Percentiles rank a stretch among this genome's conserved stretches.
Conservation (phyloP, 164 flowering plant genomes). For the Brasenia schreberi region DNA sequence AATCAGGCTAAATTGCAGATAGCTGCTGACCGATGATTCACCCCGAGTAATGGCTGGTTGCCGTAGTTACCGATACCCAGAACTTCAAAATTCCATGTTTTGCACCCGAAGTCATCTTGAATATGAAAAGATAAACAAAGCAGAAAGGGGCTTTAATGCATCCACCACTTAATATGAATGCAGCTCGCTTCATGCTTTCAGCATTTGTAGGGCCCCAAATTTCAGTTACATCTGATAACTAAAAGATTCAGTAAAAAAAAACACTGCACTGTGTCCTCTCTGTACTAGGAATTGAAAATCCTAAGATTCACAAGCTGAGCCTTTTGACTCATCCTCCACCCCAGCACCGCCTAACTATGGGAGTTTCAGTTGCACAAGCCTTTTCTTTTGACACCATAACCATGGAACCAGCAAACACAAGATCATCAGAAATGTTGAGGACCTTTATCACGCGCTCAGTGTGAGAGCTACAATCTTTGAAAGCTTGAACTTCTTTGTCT, state of each 20-base stretch:
- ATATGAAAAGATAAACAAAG: background rate
- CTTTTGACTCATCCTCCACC: too few species aligned
- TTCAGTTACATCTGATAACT: background rate
- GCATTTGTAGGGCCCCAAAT: background rate
- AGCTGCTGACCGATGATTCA: background rate
- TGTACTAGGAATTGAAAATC: too few species aligned
- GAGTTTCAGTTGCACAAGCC: too few species aligned
- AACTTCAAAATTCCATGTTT: background rate
- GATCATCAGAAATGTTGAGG: background rate
- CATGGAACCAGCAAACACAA: too few species aligned
- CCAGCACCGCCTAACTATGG: too few species aligned
- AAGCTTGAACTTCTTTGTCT: slow-evolving; percentile 58
- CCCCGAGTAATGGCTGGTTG: background rate
- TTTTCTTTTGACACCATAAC: too few species aligned
- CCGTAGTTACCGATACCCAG: background rate
- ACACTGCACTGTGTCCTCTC: too few species aligned
- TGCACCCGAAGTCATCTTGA: background rate
- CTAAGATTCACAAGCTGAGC: too few species aligned
- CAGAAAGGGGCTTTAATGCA: background rate
- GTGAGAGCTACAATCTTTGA: slow-evolving; percentile 53
- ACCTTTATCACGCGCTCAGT: slow-evolving; percentile 47
- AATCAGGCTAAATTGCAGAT: too few species aligned
- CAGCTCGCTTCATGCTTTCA: too few species aligned
- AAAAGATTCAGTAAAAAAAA: too few species aligned
- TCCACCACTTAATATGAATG: background rate